A percentile compares a stretch with the other conserved stretches of the same genome.
Evolutionary conservation across 169 alveolate species (phyloP).

Genomic region (Plasmodium adleri): DNA sequence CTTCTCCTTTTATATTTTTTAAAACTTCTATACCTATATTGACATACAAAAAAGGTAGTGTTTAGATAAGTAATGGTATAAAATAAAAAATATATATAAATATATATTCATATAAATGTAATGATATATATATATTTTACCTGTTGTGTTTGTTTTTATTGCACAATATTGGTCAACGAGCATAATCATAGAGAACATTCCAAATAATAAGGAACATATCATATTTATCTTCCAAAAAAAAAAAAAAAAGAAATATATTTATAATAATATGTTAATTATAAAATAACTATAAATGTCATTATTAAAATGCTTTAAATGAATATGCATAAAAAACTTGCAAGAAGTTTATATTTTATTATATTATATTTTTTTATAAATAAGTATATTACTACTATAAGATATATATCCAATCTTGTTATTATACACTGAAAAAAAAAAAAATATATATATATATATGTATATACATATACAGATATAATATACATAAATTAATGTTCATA

Average conservation of each 20-base stretch:
- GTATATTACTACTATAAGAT: slow-evolving; percentile 25
- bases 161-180: slow-evolving; percentile 64
- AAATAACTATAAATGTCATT: not conserved
- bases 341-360: not conserved
- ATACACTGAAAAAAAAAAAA: slow-evolving; percentile 37
- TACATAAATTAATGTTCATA: not conserved
- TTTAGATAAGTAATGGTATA: not conserved
- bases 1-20: slow-evolving; percentile 35
- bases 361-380: not conserved
- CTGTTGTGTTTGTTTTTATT: slow-evolving; percentile 69
- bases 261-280: not conserved
- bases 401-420: slow-evolving; percentile 21
- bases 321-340: too few species aligned
- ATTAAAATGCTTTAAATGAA: not conserved
- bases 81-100: not conserved
- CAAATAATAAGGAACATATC: slow-evolving; percentile 43
- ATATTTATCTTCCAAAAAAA: slow-evolving; percentile 21
- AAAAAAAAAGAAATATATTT: not conserved
- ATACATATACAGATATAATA: too few species aligned
- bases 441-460: not conserved
- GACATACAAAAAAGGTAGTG: not conserved
- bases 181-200: slow-evolving; percentile 60
- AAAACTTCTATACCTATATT: slow-evolving; percentile 49
- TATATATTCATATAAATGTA: not conserved
- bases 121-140: not conserved